A percentile compares a stretch with the other conserved stretches of the same genome.
Conservation (phyloP, 106 monocot genomes). For the Platanthera guangdongensis region DNA sequence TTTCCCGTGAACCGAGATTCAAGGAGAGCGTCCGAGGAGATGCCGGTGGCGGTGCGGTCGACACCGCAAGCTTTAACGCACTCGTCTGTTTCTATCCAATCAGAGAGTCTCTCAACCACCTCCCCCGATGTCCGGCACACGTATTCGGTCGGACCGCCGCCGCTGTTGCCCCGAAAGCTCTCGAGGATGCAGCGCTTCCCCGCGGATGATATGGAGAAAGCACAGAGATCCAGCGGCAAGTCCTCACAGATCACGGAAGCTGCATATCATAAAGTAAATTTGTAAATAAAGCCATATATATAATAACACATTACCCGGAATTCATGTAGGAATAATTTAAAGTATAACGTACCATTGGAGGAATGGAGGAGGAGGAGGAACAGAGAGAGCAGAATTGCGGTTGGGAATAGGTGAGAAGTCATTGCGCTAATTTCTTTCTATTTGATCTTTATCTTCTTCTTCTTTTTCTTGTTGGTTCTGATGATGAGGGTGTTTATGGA, state of each 20-base stretch:
- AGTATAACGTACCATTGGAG: slow-evolving; percentile 20
- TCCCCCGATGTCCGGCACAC: slow-evolving; percentile 14
- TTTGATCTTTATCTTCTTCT: neutral
- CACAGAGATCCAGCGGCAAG: slow-evolving; percentile 16
- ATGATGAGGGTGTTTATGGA: no score
- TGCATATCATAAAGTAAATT: slow-evolving; percentile 11
- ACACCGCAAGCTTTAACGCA: slow-evolving; percentile 27
- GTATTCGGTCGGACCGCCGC: neutral
- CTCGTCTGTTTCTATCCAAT: slow-evolving; percentile 24
- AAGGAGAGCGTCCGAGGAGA: slow-evolving; percentile 23
- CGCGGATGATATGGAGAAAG: slow-evolving; percentile 27
- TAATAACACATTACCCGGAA: neutral
- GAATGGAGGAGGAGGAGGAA: slow-evolving; percentile 25
- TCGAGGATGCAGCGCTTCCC: slow-evolving; percentile 34
- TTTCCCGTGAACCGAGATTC: slow-evolving; percentile 7
- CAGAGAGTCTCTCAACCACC: slow-evolving; percentile 5
- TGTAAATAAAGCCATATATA: neutral
- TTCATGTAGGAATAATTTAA: neutral
- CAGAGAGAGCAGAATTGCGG: slow-evolving; percentile 34
- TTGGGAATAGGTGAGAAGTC: neutral
- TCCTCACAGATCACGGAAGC: slow-evolving; percentile 33
- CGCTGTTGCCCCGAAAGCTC: slow-evolving; percentile 10
- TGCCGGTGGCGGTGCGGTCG: slow-evolving; percentile 15
- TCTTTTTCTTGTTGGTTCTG: no score
- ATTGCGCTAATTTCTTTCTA: neutral